Evolutionary conservation across 1,284 basidiomycete species (phyloP).

Genomic region (Fomitopsis pinicola): DNA sequence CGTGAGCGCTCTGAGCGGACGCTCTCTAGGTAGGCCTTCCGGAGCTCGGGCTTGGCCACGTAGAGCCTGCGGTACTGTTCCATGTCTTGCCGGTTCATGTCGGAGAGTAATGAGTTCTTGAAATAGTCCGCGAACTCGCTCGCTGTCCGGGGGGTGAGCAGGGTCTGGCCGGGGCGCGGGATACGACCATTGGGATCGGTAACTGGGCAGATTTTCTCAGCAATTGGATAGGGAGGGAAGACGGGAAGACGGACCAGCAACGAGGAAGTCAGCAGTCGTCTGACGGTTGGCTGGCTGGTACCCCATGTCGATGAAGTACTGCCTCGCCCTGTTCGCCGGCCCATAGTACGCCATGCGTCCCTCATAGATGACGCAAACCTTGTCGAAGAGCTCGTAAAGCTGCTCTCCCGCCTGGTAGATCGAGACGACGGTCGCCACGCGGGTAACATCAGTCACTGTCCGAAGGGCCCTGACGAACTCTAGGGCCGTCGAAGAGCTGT

Average conservation of each 20-base stretch:
- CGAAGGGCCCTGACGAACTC: constrained; percentile 51
- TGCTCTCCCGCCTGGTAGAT: constrained; percentile 56
- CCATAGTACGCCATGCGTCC: constrained; percentile 63
- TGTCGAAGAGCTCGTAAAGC: constrained; percentile 48
- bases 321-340: constrained; percentile 41
- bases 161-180: constrained; percentile 32
- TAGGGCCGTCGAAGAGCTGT: constrained; percentile 49
- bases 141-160: constrained; percentile 39
- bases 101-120: constrained; percentile 30
- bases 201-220: constrained; percentile 22
- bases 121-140: constrained; percentile 43
- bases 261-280: constrained; percentile 56
- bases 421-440: constrained; percentile 45
- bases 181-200: constrained; percentile 43
- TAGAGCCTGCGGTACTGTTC: constrained; percentile 28
- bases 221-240: background rate
- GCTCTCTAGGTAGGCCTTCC: constrained; percentile 40
- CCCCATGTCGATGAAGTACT: constrained; percentile 58
- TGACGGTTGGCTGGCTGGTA: constrained; percentile 47
- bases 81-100: constrained; percentile 39
- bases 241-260: constrained; percentile 23
- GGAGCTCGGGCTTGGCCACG: constrained; percentile 15
- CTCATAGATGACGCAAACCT: constrained; percentile 58
- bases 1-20: constrained; percentile 43
- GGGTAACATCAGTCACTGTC: constrained; percentile 43